Evolutionary conservation across 2,329 filamentous ascomycete genomes (phyloP).

Genomic region (Coniochaeta sp.): DNA sequence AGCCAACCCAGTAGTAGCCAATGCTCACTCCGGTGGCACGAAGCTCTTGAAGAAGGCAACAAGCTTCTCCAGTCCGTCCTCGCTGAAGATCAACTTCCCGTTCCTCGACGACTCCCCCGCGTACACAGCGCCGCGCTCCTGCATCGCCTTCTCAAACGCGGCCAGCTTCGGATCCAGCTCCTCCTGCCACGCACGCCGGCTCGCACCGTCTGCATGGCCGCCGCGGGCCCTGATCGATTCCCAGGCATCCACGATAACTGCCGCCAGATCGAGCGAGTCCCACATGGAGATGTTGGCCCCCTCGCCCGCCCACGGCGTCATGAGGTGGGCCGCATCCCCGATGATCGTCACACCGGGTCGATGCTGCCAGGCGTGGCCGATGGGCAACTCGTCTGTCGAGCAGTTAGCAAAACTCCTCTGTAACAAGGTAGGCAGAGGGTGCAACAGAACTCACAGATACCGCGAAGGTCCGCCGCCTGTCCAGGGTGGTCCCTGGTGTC

Average conservation of each 20-base stretch:
- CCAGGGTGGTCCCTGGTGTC: constrained; percentile 9
- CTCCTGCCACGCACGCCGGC: constrained; percentile 7
- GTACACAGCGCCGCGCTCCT: constrained; percentile 6
- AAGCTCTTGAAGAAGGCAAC: constrained; percentile 4
- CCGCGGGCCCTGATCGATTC: constrained; percentile 2
- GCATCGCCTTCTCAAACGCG: constrained; percentile 16
- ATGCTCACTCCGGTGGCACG: background rate
- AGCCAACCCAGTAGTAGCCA: background rate
- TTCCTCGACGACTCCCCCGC: constrained; percentile 8
- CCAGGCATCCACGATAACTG: constrained; percentile 17
- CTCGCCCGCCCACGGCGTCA: constrained; percentile 43
- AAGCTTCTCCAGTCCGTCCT: constrained; percentile 5
- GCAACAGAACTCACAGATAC: constrained; percentile 16
- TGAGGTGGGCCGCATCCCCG: constrained; percentile 48
- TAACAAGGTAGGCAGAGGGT: background rate
- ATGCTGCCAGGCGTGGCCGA: constrained; percentile 32
- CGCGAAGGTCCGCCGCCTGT: constrained; percentile 13
- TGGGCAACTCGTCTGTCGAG: constrained; percentile 26
- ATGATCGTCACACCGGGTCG: constrained; percentile 37
- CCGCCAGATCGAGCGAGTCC: constrained; percentile 37
- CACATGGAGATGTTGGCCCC: constrained; percentile 46
- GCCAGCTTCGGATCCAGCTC: constrained; percentile 11
- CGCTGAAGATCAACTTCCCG: constrained; percentile 9
- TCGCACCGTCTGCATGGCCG: background rate
- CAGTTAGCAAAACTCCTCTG: background rate